Evolutionary conservation across 2,329 filamentous ascomycete genomes (phyloP).

Genomic region (Cladosporium sp.): DNA sequence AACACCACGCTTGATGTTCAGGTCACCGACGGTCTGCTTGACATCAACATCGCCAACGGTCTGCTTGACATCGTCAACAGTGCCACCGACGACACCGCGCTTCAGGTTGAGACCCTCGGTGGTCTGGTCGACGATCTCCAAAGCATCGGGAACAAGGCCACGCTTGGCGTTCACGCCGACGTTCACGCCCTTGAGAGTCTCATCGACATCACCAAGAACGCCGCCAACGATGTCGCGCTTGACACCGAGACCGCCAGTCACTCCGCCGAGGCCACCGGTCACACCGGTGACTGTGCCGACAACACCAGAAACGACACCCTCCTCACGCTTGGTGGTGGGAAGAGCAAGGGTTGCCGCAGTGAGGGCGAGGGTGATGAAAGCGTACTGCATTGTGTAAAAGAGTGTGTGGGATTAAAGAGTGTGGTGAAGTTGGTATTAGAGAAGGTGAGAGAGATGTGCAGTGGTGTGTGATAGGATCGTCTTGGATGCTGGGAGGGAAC

Average conservation of each 20-base stretch:
- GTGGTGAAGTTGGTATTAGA: conserved; percentile 16
- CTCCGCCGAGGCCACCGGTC: background rate
- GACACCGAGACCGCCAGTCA: conserved; percentile 6
- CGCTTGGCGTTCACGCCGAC: background rate
- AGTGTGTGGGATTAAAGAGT: conserved; percentile 10
- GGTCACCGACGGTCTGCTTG: background rate
- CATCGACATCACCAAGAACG: conserved; percentile 1
- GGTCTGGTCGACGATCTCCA: background rate
- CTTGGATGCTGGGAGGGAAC: background rate
- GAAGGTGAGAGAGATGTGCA: conserved; percentile 1
- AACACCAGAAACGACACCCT: conserved; percentile 75
- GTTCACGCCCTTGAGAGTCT: background rate
- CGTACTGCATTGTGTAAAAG: conserved; percentile 22
- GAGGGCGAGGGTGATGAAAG: conserved; percentile 20
- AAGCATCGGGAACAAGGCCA: background rate
- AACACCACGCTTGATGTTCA: background rate
- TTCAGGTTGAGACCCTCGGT: background rate
- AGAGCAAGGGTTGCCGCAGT: conserved; percentile 19
- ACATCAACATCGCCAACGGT: background rate
- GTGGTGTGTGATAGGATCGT: conserved; percentile 9
- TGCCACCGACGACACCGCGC: background rate
- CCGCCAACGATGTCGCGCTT: background rate
- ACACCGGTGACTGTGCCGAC: conserved; percentile 82
- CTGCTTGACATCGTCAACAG: background rate
- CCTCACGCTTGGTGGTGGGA: conserved; percentile 19